phyloP scores from a whole-genome alignment of 805 yeast genomes.

The Ogataea pini region DNA sequence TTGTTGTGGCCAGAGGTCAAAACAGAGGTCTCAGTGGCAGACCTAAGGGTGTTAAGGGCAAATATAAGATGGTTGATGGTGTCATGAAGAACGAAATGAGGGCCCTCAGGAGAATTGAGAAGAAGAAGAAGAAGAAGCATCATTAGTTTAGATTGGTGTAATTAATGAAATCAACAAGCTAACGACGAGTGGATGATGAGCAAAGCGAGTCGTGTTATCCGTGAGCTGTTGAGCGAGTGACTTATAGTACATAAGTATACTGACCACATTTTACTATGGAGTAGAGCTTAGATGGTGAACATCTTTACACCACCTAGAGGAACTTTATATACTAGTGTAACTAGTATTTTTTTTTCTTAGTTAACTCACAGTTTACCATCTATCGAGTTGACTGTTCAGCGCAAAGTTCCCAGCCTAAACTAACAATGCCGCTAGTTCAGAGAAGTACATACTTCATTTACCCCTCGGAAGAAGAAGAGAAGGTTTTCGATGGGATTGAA shows the following conservation, averaged over 20 bases:
- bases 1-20: slow-evolving; percentile 83
- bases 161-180: neutral
- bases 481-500: slow-evolving; percentile 18
- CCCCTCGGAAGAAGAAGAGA: slow-evolving; percentile 15
- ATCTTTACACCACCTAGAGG: too few species aligned
- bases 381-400: too few species aligned
- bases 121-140: slow-evolving; percentile 68
- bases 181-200: too few species aligned
- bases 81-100: slow-evolving; percentile 95
- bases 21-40: slow-evolving; percentile 90
- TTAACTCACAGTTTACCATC: too few species aligned
- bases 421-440: slow-evolving; percentile 16
- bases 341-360: too few species aligned
- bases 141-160: slow-evolving; percentile 2
- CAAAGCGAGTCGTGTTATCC: too few species aligned
- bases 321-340: too few species aligned
- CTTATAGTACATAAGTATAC: too few species aligned
- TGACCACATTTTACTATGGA: too few species aligned
- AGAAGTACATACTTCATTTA: slow-evolving; percentile 25
- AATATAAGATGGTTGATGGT: slow-evolving; percentile 99
- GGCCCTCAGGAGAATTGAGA: slow-evolving; percentile 85
- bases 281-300: too few species aligned
- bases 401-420: too few species aligned
- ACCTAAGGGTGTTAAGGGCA: slow-evolving; percentile 96
- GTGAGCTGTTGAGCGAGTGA: too few species aligned